These are phyloP conservation scores for Cercospora berteroae DNA, from an alignment of 2,329 filamentous ascomycete genomes.

Conservation along the genomic window DNA sequence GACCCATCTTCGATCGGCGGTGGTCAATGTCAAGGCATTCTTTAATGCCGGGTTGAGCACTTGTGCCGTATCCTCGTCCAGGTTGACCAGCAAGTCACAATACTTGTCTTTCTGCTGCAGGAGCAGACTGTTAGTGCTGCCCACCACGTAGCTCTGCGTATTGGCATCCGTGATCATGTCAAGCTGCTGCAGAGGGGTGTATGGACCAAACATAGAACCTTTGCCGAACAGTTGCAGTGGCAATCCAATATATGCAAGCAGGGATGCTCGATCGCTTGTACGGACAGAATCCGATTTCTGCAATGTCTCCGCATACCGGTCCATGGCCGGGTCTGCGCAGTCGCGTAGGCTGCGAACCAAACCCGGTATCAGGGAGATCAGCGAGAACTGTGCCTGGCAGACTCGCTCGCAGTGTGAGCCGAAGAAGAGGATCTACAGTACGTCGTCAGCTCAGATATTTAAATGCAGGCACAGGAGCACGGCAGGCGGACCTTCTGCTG, in stretches of 20 bases:
- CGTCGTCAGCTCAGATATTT: conserved; percentile 12
- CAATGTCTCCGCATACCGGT: conserved; percentile 73
- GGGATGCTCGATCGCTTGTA: conserved; percentile 85
- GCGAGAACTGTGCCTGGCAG: conserved; percentile 97
- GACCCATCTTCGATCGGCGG: conserved; percentile 91
- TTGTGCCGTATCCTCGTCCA: conserved; percentile 83
- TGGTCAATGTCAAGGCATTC: conserved; percentile 72
- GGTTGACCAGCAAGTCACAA: conserved; percentile 92
- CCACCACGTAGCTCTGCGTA: conserved; percentile 96
- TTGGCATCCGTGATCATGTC: conserved; percentile 89
- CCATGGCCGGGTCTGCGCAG: conserved; percentile 88
- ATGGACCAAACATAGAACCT: conserved; percentile 92
- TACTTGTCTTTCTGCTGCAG: conserved; percentile 94
- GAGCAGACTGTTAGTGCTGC: conserved; percentile 91
- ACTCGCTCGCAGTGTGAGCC: conserved; percentile 92
- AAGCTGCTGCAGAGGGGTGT: conserved; percentile 92
- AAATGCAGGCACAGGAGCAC: neutral
- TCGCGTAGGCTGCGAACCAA: conserved; percentile 90
- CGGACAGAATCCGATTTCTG: conserved; percentile 78
- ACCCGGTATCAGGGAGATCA: conserved; percentile 91
- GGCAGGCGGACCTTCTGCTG: conserved; percentile 74
- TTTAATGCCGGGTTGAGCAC: conserved; percentile 79
- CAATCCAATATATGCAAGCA: conserved; percentile 90
- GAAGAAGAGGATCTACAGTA: conserved; percentile 87
- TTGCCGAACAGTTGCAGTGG: conserved; percentile 94